phyloP scores from a whole-genome alignment of 2,329 filamentous ascomycete genomes.

The Magnaporthiopsis incrustans region DNA sequence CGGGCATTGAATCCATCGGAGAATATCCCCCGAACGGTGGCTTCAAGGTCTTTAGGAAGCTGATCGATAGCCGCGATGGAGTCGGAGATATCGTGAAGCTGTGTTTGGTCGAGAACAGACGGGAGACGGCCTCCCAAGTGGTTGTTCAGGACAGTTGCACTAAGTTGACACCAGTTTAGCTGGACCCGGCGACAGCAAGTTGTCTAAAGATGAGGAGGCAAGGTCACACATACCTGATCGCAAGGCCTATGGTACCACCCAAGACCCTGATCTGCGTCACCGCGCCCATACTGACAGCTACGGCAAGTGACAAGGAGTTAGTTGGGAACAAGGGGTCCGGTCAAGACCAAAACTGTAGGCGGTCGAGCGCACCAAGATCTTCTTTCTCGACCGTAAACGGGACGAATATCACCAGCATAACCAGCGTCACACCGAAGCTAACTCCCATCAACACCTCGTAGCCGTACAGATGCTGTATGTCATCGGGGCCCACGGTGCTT shows the following conservation, averaged over 20 bases:
- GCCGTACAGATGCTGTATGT: constrained; percentile 1
- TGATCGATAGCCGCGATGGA: not conserved
- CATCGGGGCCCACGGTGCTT: not conserved
- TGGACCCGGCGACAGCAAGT: not conserved
- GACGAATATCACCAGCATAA: constrained; percentile 1
- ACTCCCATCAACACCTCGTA: constrained; percentile 6
- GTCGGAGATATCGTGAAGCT: not conserved
- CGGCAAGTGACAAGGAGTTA: not conserved
- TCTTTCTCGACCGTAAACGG: not conserved
- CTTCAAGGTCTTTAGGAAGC: not conserved
- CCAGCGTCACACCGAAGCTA: constrained; percentile 3
- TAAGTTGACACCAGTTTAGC: not conserved
- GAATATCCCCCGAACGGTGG: not conserved
- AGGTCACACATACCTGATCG: not conserved
- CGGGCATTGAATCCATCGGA: not conserved
- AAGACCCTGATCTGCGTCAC: constrained; percentile 3
- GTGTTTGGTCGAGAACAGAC: not conserved
- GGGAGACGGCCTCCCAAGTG: not conserved
- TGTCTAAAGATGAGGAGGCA: not conserved
- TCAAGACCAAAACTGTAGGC: not conserved
- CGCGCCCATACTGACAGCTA: constrained; percentile 5
- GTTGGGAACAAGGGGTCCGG: not conserved
- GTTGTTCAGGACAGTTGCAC: constrained; percentile 1
- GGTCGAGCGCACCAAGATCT: constrained; percentile 1
- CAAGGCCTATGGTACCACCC: constrained; percentile 6